phyloP scores from a whole-genome alignment of 345 rosid species.

The Mallotus nudiflorus region DNA sequence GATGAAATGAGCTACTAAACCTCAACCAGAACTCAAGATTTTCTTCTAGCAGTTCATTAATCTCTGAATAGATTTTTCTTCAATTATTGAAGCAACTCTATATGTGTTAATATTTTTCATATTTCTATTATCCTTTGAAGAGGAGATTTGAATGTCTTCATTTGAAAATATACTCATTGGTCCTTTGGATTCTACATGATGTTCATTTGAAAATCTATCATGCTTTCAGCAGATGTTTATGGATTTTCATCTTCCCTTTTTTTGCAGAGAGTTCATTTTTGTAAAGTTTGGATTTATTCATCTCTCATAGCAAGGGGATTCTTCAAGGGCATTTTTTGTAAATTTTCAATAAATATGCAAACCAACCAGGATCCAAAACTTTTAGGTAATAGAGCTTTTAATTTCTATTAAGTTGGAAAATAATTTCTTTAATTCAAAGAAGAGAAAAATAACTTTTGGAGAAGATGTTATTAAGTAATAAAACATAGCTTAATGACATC shows the following conservation, averaged over 20 bases:
- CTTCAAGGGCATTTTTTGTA: too few species aligned
- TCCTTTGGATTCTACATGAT: slow-evolving; percentile 12
- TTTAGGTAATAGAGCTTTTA: too few species aligned
- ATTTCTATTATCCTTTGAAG: slow-evolving; percentile 19
- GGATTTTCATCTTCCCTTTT: slow-evolving; percentile 25
- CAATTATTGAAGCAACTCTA: slow-evolving; percentile 35
- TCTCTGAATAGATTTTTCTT: slow-evolving; percentile 64
- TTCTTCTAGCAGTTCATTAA: slow-evolving; percentile 76
- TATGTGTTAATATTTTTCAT: slow-evolving; percentile 15
- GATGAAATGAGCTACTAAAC: slow-evolving; percentile 77
- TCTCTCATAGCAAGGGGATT: slow-evolving; percentile 52
- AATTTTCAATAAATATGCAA: too few species aligned
- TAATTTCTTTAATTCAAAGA: too few species aligned
- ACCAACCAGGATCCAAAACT: too few species aligned
- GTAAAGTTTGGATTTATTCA: slow-evolving; percentile 58
- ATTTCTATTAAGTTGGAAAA: too few species aligned
- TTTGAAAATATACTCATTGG: slow-evolving; percentile 3
- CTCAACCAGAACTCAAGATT: slow-evolving; percentile 95
- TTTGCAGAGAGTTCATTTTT: slow-evolving; percentile 26
- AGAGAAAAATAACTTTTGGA: too few species aligned
- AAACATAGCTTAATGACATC: too few species aligned
- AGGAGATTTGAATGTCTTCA: slow-evolving; percentile 30
- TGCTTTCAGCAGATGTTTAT: slow-evolving; percentile 37
- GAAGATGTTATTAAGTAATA: too few species aligned
- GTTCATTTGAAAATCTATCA: slow-evolving; percentile 26